Evolutionary conservation across 257 asterid species (phyloP).

Genomic region (Solanum pimpinellifolium): DNA sequence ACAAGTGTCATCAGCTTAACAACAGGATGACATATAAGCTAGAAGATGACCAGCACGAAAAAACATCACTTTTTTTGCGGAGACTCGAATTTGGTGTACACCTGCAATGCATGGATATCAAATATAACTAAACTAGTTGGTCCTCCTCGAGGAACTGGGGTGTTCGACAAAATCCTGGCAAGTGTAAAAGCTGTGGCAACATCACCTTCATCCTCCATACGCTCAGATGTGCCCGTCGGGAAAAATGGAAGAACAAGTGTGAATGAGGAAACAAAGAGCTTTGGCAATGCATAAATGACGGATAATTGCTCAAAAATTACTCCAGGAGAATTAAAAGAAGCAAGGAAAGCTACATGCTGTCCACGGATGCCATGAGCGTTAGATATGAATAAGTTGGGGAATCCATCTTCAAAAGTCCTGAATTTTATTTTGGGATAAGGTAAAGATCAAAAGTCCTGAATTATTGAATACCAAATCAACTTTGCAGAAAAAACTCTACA

Average conservation of each 20-base stretch:
- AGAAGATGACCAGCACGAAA: not conserved
- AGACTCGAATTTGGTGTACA: conserved; percentile 5
- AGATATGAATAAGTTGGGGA: conserved; percentile 87
- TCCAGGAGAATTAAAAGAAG: conserved; percentile 97
- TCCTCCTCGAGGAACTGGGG: conserved; percentile 87
- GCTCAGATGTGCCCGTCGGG: conserved; percentile 97
- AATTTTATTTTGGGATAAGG: not conserved
- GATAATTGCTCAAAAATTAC: conserved; percentile 94
- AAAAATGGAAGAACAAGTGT: conserved; percentile 96
- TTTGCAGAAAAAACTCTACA: not conserved
- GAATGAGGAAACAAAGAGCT: conserved; percentile 84
- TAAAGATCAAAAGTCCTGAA: conserved; percentile 54
- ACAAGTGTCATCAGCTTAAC: not conserved
- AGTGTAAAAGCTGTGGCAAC: conserved; percentile 97
- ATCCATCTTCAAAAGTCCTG: conserved; percentile 98
- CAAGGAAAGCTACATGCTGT: conserved; percentile 91
- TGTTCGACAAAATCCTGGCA: conserved; percentile 88
- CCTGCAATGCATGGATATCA: conserved; percentile 99
- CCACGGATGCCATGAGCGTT: conserved; percentile 98
- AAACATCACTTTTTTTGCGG: not conserved
- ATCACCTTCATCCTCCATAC: conserved; percentile 99
- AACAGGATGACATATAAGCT: not conserved
- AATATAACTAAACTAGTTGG: conserved; percentile 88
- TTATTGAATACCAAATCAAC: conserved; percentile 1
- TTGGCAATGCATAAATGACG: conserved; percentile 78